Conservation (phyloP, 352 stramenopile genomes). For the Phytophthora cajani region DNA sequence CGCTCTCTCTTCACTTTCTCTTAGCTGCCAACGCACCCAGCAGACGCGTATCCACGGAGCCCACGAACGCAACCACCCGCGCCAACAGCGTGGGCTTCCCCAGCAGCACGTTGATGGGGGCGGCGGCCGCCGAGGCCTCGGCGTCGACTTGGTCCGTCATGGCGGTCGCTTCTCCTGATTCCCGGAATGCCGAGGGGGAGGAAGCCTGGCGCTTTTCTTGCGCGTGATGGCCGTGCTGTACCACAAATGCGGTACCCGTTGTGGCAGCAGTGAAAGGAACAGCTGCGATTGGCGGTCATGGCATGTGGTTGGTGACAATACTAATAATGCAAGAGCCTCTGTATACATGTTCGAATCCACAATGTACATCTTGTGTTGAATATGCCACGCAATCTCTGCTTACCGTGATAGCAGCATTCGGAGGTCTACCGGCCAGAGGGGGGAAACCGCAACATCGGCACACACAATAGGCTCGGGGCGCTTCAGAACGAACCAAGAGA, state of each 20-base stretch:
- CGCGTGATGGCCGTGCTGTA: slow-evolving; percentile 9
- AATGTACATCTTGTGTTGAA: not conserved
- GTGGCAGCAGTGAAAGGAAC: slow-evolving; percentile 10
- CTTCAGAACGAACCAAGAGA: slow-evolving; percentile 33
- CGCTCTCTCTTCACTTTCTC: slow-evolving; percentile 8
- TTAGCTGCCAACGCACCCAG: slow-evolving; percentile 46
- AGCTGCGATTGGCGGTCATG: slow-evolving; percentile 6
- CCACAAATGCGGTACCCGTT: not conserved
- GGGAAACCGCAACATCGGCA: slow-evolving; percentile 15
- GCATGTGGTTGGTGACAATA: slow-evolving; percentile 1
- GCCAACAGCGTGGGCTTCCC: slow-evolving; percentile 64
- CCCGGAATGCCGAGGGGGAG: slow-evolving; percentile 36
- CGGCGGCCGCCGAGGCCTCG: slow-evolving; percentile 11
- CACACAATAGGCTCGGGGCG: slow-evolving; percentile 13
- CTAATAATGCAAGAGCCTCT: not conserved
- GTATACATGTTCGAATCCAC: not conserved
- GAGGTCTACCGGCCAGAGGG: slow-evolving; percentile 12
- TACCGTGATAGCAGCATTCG: slow-evolving; percentile 21
- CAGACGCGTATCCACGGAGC: slow-evolving; percentile 56
- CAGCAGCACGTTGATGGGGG: slow-evolving; percentile 54
- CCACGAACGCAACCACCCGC: slow-evolving; percentile 67
- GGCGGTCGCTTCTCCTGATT: slow-evolving; percentile 33
- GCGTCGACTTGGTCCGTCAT: slow-evolving; percentile 41
- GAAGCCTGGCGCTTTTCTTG: slow-evolving; percentile 38
- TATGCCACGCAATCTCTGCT: not conserved